Base-by-base conservation (phyloP, 495 filamentous ascomycete genomes). In the Podospora sp. region DNA sequence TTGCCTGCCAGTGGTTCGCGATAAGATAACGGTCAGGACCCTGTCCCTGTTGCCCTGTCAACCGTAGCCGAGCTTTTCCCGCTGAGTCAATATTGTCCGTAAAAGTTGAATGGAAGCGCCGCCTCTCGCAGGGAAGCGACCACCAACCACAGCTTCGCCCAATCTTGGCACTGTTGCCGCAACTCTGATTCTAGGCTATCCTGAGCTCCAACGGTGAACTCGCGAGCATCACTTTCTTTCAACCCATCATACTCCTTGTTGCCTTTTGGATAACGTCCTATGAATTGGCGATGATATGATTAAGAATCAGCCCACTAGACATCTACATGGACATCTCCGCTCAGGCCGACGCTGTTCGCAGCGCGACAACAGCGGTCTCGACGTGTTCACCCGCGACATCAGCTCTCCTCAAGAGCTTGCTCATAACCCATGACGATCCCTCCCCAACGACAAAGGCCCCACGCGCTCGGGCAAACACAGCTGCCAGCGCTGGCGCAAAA, bases 301-400 rank as follows among this genome's bases (percentile, higher is more conserved):
- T 64, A 68, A 26, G 61, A 65, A 66, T 60, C 64, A 51, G 26
- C 33, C 55, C 53, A 51, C 56, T 36, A 66, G 21, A 60, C 62
- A 64, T 68, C 35, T 75, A 73, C 69, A 86, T 87, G 85, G 77
- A 80, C 72, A 77, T 77, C 65, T 68, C 73, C 61, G 65, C 75
- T 8, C 77, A 77, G 33, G 78, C 77, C 53, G 85, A 86, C 61
- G 77, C 80, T n/a, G 80, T 87, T 71, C 82, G 84, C 72, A 72
- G 74, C 63, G 82, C 85, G 16, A 78, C 86, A 40, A 62, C 77
- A 26, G 84, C 85, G 16, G 72, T 80, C 51, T 78, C 83, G 68
- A 84, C 84, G 70, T 88, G 86, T 69, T 83, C 83, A 20, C 78
- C 83, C 27, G 67, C 79, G 6, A 86, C 77, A 8, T 77, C 78